Evolutionary conservation across 1,284 basidiomycete genomes (phyloP), one percentile per base, ranked within the genome.

Genomic region (Peniophora sp.): DNA sequence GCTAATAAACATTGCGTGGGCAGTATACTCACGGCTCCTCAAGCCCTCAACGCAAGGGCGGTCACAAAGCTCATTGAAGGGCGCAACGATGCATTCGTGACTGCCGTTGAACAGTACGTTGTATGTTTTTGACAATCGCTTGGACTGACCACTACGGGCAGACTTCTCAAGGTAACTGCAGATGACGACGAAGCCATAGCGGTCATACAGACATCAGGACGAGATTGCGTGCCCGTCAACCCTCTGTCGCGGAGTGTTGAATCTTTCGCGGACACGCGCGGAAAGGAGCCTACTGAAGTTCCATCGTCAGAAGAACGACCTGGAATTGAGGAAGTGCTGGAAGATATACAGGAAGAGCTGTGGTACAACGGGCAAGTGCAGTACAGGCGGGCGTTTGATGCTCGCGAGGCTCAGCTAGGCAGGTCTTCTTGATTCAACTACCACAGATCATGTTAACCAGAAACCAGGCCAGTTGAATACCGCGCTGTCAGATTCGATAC

Each of bases 301-400:
- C 78, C 80, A 2, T 68, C 71, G 24, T 67, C 79, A 1, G 66
- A 72, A 17, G 65, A 78, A 19, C 74, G 89, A 23, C 78, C 77
- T 27, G 68, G 81, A 0, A 78, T 92, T 8, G 68, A 75, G 22
- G 64, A 68, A 2, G 65, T 92, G 12, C 68, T 93, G 36, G 61
- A 68, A 9, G 81, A 88, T 49, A 63, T 92, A 5, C 67, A 68
- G 52, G 63, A 70, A 22, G 74, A 82, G 52, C 68, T 72, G 1
- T 85, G 83, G 78, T 92, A 87, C 61, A 70, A 69, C 50, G 74
- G 77, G 20, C 89, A 92, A 65, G 86, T 92, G 23, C 69, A 75
- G 3, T 69, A 81, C 52, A 71, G 74, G 35, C 72, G 77, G 50
- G 76, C 72, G 0, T 71, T 84, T 22, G 73, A 75, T 3, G 73